A percentile compares a stretch with the other conserved stretches of the same genome.
Evolutionary conservation across 148 eudicot genomes (phyloP).

Genomic region (Pouteria glomerata): DNA sequence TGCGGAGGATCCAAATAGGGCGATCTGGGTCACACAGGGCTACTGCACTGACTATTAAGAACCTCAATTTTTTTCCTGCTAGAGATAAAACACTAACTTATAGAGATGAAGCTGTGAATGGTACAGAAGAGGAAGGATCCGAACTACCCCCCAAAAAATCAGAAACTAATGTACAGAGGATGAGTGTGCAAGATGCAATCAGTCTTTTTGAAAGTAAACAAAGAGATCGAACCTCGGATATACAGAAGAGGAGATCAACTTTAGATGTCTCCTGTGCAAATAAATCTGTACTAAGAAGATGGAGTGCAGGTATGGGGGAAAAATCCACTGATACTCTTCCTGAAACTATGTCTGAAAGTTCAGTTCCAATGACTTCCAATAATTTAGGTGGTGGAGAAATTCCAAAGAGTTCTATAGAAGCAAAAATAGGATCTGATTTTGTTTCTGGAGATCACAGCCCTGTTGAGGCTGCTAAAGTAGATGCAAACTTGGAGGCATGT

Average conservation of each 20-base stretch:
- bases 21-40: slow-evolving; percentile 80
- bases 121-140: slow-evolving; percentile 53
- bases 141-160: slow-evolving; percentile 48
- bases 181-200: slow-evolving; percentile 95
- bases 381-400: slow-evolving; percentile 27
- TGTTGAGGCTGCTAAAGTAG: slow-evolving; percentile 30
- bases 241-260: slow-evolving; percentile 38
- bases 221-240: slow-evolving; percentile 49
- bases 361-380: slow-evolving; percentile 24
- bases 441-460: slow-evolving; percentile 16
- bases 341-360: slow-evolving; percentile 32
- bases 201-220: slow-evolving; percentile 90
- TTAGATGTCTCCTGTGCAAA: slow-evolving; percentile 42
- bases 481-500: slow-evolving; percentile 23
- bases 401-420: slow-evolving; percentile 13
- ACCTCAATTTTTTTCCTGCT: slow-evolving; percentile 61
- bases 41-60: slow-evolving; percentile 73
- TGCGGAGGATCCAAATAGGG: slow-evolving; percentile 93
- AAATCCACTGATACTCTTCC: slow-evolving; percentile 32
- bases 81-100: slow-evolving; percentile 49
- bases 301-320: slow-evolving; percentile 82
- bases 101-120: slow-evolving; percentile 35
- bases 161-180: slow-evolving; percentile 57
- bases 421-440: slow-evolving; percentile 21
- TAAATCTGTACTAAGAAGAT: slow-evolving; percentile 82